Evolutionary conservation across 768 basidiomycete genomes (phyloP), one percentile per base, ranked within the genome.

Genomic region (Pholiota molesta): DNA sequence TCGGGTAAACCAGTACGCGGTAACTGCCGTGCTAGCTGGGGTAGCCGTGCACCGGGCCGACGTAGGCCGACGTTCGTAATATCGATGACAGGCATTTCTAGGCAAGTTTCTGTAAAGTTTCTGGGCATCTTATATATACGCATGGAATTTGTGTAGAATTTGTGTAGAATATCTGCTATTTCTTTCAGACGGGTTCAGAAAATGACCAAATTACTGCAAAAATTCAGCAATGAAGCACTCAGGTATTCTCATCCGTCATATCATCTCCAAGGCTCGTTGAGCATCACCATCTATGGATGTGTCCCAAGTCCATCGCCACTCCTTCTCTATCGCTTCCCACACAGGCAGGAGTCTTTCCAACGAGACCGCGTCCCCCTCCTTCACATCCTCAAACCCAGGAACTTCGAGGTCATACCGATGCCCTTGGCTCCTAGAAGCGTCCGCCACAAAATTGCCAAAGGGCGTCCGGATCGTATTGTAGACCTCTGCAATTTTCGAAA

Each of bases 231-330:
- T 31, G 6, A 37, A 37, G 35, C 10, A 37, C 8, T 35, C n/a
- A n/a, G n/a, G 7, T 35, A 35, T 3, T 35, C 33, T 8, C 33
- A 35, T 8, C 7, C 9, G 33, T 49, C 11, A 49, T 49, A 49
- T 14, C 56, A 57, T 45, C 6, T n/a, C 31, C 26, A 51, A 11
- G 14, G 45, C 45, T 33, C 13, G 29, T 8, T 33, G 10, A 3
- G 17, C 33, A 28, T 52, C 57, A 5, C 2, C 29, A 16, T 72
- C 72, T 5, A 71, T 69, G 16, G 69, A 70, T 16, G 66, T 66
- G 45, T 63, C 66, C 68, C 70, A 74, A 10, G 68, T 67, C 74
- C 74, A 75, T 21, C 71, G 63, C 64, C 71, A 69, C 19, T 57
- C 67, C 51, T 65, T 51, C 37, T 60, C 53, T n/a, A 74, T 63